Evolutionary conservation across 352 stramenopile species (phyloP).

Genomic region (Phytopythium delawarense): DNA sequence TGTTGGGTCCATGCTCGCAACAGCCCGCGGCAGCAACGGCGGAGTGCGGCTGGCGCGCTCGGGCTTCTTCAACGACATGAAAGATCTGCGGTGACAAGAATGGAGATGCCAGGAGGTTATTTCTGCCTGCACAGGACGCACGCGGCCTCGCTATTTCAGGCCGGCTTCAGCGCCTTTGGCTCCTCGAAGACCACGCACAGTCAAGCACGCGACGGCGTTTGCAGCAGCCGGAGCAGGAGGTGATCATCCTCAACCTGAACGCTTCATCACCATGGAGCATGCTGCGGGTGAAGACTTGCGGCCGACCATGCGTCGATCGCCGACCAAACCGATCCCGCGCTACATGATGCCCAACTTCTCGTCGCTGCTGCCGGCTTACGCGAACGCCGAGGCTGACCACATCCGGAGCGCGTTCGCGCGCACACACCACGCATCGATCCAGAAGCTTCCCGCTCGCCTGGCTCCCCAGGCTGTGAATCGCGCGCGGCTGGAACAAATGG

Average conservation of each 20-base stretch:
- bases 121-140: neutral
- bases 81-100: constrained; percentile 35
- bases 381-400: constrained; percentile 68
- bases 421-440: constrained; percentile 62
- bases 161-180: neutral
- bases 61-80: constrained; percentile 80
- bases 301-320: neutral
- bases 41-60: constrained; percentile 51
- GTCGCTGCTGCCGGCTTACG: constrained; percentile 75
- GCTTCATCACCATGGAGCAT: neutral
- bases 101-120: neutral
- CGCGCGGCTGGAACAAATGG: constrained; percentile 69
- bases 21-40: constrained; percentile 52
- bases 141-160: neutral
- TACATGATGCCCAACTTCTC: constrained; percentile 85
- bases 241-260: neutral
- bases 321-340: constrained; percentile 34
- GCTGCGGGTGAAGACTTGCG: neutral
- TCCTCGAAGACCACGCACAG: neutral
- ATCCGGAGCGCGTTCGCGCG: constrained; percentile 72
- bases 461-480: constrained; percentile 57
- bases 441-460: constrained; percentile 54
- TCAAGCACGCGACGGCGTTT: neutral
- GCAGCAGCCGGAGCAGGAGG: neutral
- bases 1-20: constrained; percentile 18